Evolutionary conservation across 2,329 filamentous ascomycete genomes (phyloP), one percentile per base, ranked within the genome.

Genomic region (Aspergillus tubingensis): DNA sequence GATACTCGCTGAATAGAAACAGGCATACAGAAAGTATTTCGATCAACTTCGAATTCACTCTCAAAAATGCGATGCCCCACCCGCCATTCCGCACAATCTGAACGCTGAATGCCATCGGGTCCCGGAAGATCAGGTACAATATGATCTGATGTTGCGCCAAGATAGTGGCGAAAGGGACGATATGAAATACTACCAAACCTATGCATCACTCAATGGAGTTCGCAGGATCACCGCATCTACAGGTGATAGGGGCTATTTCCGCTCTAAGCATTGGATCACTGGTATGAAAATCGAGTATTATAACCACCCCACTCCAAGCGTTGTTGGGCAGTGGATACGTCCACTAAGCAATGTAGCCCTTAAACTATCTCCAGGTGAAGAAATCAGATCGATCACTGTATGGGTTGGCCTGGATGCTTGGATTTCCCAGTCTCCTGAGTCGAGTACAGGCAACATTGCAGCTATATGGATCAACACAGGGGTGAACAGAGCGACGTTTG

Each of bases 261-360:
- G 10, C 47, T 2, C 27, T 25, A 51, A 17, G 32, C 38, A 58
- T 62, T 36, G 32, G 32, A 53, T 49, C 59, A 36, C 32, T 8
- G 59, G 57, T 5, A 54, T 62, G 39, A 64, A 62, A 32, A 7
- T 64, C 4, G 53, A 55, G 21, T 62, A 62, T 52, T n/a, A 60
- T 30, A 25, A 44, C 44, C 43, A 57, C 38, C 53, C 54, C 48
- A 59, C 36, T 11, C 51, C 58, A 19, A 38, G 17, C 17, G 47
- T 62, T 43, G 44, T 64, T 8, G 62, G 59, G 27, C 59, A 64
- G 52, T 62, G 59, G 59, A 58, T 62, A 41, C 15, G 55, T 15
- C 49, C 32, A 13, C 30, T 62, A 4, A 36, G 49, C 10, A 21
- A 53, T 11, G n/a, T 13, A 13, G 11, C 4, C 0, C 58, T 64